phyloP scores from a whole-genome alignment of 495 filamentous ascomycete species.

The Aspergillus sclerotioniger region DNA sequence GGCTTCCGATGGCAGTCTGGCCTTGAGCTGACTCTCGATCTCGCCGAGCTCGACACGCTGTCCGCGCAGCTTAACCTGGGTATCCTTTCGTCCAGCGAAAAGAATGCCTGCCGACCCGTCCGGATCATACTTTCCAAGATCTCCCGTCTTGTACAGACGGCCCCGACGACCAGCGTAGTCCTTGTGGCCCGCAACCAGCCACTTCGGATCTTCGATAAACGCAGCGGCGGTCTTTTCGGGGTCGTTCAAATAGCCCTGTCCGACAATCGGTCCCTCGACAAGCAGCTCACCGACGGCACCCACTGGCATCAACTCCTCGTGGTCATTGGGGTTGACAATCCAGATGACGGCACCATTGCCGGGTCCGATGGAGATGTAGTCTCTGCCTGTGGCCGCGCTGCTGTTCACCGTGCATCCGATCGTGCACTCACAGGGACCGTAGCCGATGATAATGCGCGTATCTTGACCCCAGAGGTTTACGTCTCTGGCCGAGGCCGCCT shows the following conservation, averaged over 20 bases:
- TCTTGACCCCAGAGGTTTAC: conserved; percentile 38
- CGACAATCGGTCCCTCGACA: conserved; percentile 54
- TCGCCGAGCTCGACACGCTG: conserved; percentile 63
- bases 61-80: conserved; percentile 62
- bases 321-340: conserved; percentile 48
- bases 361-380: conserved; percentile 37
- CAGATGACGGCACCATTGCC: conserved; percentile 43
- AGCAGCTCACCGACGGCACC: conserved; percentile 54
- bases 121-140: conserved; percentile 55
- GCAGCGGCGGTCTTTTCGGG: conserved; percentile 41
- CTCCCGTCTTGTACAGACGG: conserved; percentile 51
- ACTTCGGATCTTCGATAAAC: conserved; percentile 49
- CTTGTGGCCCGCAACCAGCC: conserved; percentile 43
- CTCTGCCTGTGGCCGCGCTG: conserved; percentile 38
- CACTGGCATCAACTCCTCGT: conserved; percentile 45
- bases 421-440: conserved; percentile 51
- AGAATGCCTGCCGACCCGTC: conserved; percentile 47
- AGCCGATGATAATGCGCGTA: conserved; percentile 46
- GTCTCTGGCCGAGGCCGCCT: conserved; percentile 43
- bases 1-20: conserved; percentile 28
- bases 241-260: conserved; percentile 51
- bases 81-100: conserved; percentile 61
- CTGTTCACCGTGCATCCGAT: conserved; percentile 47
- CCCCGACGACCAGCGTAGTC: conserved; percentile 32
- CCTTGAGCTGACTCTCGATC: conserved; percentile 41